Conservation (phyloP, 2,329 filamentous ascomycete species). For the Lachnellula suecica region DNA sequence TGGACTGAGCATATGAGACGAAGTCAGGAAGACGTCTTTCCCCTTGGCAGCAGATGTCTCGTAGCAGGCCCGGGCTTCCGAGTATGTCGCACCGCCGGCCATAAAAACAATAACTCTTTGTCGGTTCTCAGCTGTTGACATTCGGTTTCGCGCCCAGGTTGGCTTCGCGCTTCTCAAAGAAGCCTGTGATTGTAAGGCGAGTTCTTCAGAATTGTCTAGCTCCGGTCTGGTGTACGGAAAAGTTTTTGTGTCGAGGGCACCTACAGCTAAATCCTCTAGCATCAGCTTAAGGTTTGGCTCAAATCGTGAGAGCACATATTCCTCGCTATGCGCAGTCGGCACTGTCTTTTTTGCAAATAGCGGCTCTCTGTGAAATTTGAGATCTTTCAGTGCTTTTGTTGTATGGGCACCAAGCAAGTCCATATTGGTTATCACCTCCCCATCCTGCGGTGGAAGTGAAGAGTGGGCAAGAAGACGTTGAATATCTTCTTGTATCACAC, state of each 20-base stretch:
- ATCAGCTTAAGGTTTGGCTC: constrained; percentile 80
- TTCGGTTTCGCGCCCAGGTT: constrained; percentile 86
- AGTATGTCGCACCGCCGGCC: constrained; percentile 92
- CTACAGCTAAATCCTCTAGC: constrained; percentile 71
- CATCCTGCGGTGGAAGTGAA: constrained; percentile 71
- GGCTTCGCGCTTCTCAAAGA: constrained; percentile 90
- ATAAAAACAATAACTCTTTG: constrained; percentile 93
- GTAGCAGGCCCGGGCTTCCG: constrained; percentile 86
- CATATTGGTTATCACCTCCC: constrained; percentile 72
- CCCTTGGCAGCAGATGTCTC: constrained; percentile 72
- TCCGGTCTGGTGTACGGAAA: constrained; percentile 77
- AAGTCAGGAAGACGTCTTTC: constrained; percentile 83
- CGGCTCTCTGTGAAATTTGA: constrained; percentile 62
- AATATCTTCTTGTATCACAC: constrained; percentile 80
- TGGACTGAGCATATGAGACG: constrained; percentile 90
- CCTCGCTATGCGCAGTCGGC: constrained; percentile 60
- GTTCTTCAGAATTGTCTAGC: constrained; percentile 57
- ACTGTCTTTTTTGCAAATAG: constrained; percentile 70
- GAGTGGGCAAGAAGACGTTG: constrained; percentile 83
- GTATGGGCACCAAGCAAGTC: constrained; percentile 78
- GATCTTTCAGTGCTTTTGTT: constrained; percentile 73
- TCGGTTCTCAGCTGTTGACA: constrained; percentile 73
- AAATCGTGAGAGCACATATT: constrained; percentile 84
- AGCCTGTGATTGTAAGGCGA: constrained; percentile 57
- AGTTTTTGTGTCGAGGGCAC: constrained; percentile 61